Conservation (phyloP, 768 basidiomycete species). For the Russula sp. region DNA sequence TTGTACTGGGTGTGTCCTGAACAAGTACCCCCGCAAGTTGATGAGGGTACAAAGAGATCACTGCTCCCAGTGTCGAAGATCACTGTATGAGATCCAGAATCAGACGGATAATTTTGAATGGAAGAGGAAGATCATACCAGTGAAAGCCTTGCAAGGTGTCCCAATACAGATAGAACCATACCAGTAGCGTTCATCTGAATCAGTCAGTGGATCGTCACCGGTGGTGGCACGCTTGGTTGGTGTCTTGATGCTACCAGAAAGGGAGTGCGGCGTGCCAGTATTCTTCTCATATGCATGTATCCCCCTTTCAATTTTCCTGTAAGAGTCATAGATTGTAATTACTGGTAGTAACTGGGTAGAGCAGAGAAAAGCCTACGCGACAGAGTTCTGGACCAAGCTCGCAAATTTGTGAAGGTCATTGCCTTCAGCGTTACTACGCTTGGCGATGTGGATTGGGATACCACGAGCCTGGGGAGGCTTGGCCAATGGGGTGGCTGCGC, state of each 20-base stretch:
- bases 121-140: not conserved
- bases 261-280: not conserved
- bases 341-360: not conserved
- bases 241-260: not conserved
- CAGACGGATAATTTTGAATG: conserved; percentile 29
- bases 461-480: not conserved
- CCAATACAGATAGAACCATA: not conserved
- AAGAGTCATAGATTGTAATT: not conserved
- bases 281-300: not conserved
- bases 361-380: not conserved
- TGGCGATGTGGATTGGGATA: not conserved
- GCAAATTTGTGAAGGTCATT: not conserved
- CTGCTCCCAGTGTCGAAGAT: conserved; percentile 35
- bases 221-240: not conserved
- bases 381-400: not conserved
- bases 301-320: not conserved
- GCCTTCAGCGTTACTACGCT: not conserved
- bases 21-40: conserved; percentile 29
- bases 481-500: not conserved
- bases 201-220: not conserved
- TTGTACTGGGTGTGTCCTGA: conserved; percentile 2
- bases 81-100: conserved; percentile 24
- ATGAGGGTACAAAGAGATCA: conserved; percentile 32
- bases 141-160: conserved; percentile 7
- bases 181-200: not conserved